Base-by-base conservation (phyloP, 306 rosid species). In the Hippophae rhamnoides region DNA sequence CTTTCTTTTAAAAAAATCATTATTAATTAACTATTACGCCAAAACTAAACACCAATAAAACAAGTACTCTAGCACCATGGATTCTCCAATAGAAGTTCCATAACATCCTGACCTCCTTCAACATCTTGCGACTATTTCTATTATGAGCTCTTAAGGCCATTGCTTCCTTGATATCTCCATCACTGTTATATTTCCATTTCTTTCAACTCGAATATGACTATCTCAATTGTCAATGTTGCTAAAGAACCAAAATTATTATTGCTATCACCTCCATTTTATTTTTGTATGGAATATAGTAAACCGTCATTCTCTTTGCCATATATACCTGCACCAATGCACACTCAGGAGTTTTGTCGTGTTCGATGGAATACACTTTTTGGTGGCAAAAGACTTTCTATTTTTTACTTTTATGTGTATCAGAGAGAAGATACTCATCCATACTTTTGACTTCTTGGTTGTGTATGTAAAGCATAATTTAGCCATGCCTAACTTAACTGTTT, bases 401-500 rank as follows among this genome's bases (percentile, higher is more conserved):
- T 14, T 12, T 27, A 47, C 57, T 42, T 56, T 26, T 26, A 3
- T 47, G 13, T 14, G 54, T 13, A 31, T 47, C 27, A 58, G 58
- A 57, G 12, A 5, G 47, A 13, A 45, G 43, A 50, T 42, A 18
- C 23, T 18, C 23, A 18, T 18, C 23, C 23, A 18, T 18, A 18
- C 23, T 18, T 31, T 31, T 31, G 38, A 31, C 38, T 31, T 31
- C 38, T 31, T 31, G 48, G 59, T 50, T 56, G 65, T 61, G 55
- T 45, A 23, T 48, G 47, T 23, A 55, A 67, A 47, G 66, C 65
- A 64, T 18, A 13, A 14, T 14, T 46, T 41, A 42, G 47, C 49
- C 18, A 41, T 68, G 62, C 43, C 58, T 63, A 52, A 61, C 50
- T 65, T 31, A 31, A 31, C 69, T 64, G 25, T 14, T 63, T 53